phyloP scores from a whole-genome alignment of 176 grass and related monocot genomes.

The Oryza rufipogon region DNA sequence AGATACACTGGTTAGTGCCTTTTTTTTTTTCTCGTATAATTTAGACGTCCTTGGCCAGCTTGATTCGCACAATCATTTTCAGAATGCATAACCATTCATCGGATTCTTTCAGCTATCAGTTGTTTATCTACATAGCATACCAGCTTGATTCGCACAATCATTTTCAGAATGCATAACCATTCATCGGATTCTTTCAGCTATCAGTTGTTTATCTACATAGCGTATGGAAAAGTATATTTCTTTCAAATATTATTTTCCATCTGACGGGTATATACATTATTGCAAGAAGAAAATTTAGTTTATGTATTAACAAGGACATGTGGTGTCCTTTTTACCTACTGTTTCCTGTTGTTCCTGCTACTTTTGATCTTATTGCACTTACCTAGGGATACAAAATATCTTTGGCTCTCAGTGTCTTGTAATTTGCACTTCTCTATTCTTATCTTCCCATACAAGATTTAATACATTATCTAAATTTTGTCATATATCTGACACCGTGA shows the following conservation, averaged over 20 bases:
- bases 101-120: constrained; percentile 18
- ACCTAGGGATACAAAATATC: not conserved
- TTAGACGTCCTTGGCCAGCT: not conserved
- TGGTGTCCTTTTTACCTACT: not conserved
- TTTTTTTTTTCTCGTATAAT: not conserved
- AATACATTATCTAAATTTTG: not conserved
- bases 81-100: constrained; percentile 16
- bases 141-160: not conserved
- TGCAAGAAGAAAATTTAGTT: not conserved
- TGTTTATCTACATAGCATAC: not conserved
- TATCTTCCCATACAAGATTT: not conserved
- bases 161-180: constrained; percentile 13
- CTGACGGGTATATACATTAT: not conserved
- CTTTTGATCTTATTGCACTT: not conserved
- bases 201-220: not conserved
- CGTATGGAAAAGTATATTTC: not conserved
- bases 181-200: constrained; percentile 16
- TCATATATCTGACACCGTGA: not conserved
- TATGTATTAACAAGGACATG: not conserved
- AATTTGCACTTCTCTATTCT: not conserved
- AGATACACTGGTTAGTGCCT: constrained; percentile 84
- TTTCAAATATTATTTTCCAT: not conserved
- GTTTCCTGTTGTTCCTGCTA: not conserved
- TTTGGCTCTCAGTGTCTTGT: not conserved
- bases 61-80: not conserved